A percentile compares a stretch with the other conserved stretches of the same genome.
These are phyloP conservation scores for Niebla homalea DNA, from an alignment of 495 filamentous ascomycete species.

Conservation along the genomic window DNA sequence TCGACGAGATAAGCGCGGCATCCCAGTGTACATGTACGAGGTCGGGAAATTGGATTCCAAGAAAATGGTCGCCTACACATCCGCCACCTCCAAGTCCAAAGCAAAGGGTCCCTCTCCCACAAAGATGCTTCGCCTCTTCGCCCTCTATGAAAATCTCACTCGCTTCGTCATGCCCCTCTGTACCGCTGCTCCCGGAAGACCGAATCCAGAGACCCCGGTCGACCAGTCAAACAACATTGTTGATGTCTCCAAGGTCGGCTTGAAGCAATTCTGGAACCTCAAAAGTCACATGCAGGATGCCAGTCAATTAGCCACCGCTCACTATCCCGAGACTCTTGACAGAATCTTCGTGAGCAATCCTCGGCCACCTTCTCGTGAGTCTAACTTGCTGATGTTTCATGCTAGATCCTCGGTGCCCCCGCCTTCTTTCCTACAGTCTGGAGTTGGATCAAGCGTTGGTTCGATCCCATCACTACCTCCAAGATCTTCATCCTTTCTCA, in stretches of 20 bases:
- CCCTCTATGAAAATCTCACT: slow-evolving; percentile 81
- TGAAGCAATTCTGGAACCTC: slow-evolving; percentile 90
- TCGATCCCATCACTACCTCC: slow-evolving; percentile 81
- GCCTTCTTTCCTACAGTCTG: slow-evolving; percentile 88
- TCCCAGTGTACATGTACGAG: slow-evolving; percentile 80
- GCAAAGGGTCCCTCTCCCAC: slow-evolving; percentile 42
- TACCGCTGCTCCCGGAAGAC: slow-evolving; percentile 52
- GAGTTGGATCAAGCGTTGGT: slow-evolving; percentile 94
- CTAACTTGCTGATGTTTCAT: background rate
- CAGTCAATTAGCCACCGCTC: slow-evolving; percentile 69
- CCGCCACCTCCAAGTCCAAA: slow-evolving; percentile 37
- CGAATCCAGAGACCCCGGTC: slow-evolving; percentile 59
- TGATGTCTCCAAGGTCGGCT: slow-evolving; percentile 66
- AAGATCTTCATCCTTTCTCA: slow-evolving; percentile 80
- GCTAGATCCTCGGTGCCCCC: slow-evolving; percentile 72
- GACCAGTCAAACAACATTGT: slow-evolving; percentile 84
- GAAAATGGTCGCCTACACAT: slow-evolving; percentile 60
- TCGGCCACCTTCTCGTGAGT: background rate
- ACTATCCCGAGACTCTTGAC: slow-evolving; percentile 85
- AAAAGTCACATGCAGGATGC: slow-evolving; percentile 87
- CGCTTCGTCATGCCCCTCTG: slow-evolving; percentile 75
- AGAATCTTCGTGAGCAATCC: slow-evolving; percentile 55
- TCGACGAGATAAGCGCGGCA: slow-evolving; percentile 71
- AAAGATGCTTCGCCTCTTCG: slow-evolving; percentile 68
- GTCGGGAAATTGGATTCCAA: slow-evolving; percentile 71